phyloP scores from a whole-genome alignment of 805 yeast genomes.

The Ogataea salicorniae region DNA sequence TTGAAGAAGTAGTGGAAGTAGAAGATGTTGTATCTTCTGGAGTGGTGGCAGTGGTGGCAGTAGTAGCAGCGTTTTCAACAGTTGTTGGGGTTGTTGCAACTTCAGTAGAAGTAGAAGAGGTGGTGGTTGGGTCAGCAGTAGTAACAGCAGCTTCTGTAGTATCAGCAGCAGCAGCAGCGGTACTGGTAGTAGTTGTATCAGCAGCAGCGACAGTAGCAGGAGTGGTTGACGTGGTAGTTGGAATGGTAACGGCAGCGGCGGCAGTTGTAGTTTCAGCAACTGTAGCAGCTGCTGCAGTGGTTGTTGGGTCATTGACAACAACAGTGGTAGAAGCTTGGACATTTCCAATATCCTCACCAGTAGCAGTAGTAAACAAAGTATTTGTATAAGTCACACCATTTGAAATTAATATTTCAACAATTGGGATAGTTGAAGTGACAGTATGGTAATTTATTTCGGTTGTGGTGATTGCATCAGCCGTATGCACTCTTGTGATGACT shows the following conservation, averaged over 20 bases:
- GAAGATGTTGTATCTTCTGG: constrained; percentile 4
- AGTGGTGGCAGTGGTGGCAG: constrained; percentile 5
- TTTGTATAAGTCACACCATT: constrained; percentile 47
- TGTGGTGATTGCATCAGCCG: constrained; percentile 31
- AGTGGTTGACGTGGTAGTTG: constrained; percentile 10
- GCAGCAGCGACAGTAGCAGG: constrained; percentile 8
- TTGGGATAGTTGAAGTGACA: constrained; percentile 46
- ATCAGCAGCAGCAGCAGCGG: constrained; percentile 13
- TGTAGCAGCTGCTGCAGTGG: constrained; percentile 5
- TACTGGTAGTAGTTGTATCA: constrained; percentile 10
- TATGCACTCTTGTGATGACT: constrained; percentile 26
- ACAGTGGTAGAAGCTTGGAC: constrained; percentile 16
- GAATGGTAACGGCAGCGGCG: constrained; percentile 4
- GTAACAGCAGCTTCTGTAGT: constrained; percentile 15
- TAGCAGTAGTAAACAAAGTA: constrained; percentile 38
- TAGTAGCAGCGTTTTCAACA: constrained; percentile 5
- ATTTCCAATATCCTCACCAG: constrained; percentile 18
- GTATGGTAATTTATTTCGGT: constrained; percentile 32
- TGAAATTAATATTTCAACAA: constrained; percentile 48
- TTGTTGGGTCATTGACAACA: constrained; percentile 10
- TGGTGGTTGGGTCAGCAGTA: constrained; percentile 8
- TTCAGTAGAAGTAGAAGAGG: constrained; percentile 13
- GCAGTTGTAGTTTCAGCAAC: constrained; percentile 5
- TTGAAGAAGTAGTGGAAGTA: constrained; percentile 6
- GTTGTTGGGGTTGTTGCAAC: constrained; percentile 9